Conservation (phyloP, 192 early-diverging fungal genomes). For the Podochytrium sp. region DNA sequence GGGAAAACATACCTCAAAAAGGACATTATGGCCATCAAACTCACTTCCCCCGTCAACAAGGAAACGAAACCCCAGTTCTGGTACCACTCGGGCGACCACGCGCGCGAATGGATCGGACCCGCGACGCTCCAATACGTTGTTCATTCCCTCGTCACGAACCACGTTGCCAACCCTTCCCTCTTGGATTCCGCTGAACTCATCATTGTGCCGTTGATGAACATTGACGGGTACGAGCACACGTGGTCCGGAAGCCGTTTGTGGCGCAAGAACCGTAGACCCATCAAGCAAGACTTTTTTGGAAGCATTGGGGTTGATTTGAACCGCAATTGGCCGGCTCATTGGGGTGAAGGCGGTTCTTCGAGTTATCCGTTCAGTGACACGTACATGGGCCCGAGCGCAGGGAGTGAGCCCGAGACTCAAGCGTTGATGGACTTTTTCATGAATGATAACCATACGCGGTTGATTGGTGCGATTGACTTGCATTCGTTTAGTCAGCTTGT, state of each 20-base stretch:
- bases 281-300: conserved; percentile 30
- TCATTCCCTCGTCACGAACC: conserved; percentile 42
- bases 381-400: conserved; percentile 53
- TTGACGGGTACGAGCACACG: conserved; percentile 63
- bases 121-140: conserved; percentile 54
- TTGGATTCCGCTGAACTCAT: conserved; percentile 54
- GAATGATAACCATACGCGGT: conserved; percentile 42
- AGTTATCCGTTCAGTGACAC: conserved; percentile 49
- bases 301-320: conserved; percentile 46
- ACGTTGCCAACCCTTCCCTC: conserved; percentile 47
- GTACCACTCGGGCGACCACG: conserved; percentile 52
- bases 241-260: conserved; percentile 54
- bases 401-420: conserved; percentile 53
- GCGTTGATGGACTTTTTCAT: conserved; percentile 55
- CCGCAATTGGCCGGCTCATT: conserved; percentile 57
- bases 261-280: conserved; percentile 60
- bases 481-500: conserved; percentile 65
- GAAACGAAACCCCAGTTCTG: conserved; percentile 46
- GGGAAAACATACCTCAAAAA: conserved; percentile 58
- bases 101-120: conserved; percentile 63
- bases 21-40: conserved; percentile 63
- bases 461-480: conserved; percentile 64
- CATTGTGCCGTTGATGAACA: conserved; percentile 61
- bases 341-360: conserved; percentile 60
- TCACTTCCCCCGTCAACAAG: conserved; percentile 41